These are phyloP conservation scores for Psilocybe subaeruginosa DNA, from an alignment of 768 basidiomycete genomes.

Conservation along the genomic window DNA sequence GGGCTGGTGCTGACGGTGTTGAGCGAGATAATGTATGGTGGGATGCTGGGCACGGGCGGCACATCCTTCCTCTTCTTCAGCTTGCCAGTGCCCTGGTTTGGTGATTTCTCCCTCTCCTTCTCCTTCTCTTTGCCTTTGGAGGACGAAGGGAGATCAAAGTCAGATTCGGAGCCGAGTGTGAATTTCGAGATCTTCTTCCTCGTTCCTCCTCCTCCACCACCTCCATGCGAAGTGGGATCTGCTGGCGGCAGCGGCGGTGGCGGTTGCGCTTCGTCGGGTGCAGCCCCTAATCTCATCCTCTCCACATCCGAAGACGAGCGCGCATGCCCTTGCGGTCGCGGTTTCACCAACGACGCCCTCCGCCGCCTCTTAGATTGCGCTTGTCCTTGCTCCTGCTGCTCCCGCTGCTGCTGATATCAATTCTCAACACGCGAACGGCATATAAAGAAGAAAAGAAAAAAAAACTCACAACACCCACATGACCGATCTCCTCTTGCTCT, in stretches of 20 bases:
- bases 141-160: conserved; percentile 5
- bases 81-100: not conserved
- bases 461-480: too few relatives aligned
- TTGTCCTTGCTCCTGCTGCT: not conserved
- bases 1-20: not conserved
- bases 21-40: not conserved
- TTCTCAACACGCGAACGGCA: too few relatives aligned
- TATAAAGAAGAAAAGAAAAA: too few relatives aligned
- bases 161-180: conserved; percentile 1
- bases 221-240: not conserved
- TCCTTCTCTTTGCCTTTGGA: not conserved
- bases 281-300: not conserved
- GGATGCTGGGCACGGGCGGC: not conserved
- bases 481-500: not conserved
- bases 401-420: too few relatives aligned
- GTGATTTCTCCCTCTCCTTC: not conserved
- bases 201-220: not conserved
- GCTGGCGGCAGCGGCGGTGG: not conserved
- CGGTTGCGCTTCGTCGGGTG: not conserved
- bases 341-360: not conserved
- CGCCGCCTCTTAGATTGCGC: not conserved
- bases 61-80: not conserved
- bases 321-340: not conserved
- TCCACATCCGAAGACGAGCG: not conserved
- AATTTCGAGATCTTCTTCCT: conserved; percentile 1